Percentiles rank a stretch among this genome's conserved stretches.
phyloP scores from a whole-genome alignment of 257 asterid species.

The Nicotiana noctiflora region DNA sequence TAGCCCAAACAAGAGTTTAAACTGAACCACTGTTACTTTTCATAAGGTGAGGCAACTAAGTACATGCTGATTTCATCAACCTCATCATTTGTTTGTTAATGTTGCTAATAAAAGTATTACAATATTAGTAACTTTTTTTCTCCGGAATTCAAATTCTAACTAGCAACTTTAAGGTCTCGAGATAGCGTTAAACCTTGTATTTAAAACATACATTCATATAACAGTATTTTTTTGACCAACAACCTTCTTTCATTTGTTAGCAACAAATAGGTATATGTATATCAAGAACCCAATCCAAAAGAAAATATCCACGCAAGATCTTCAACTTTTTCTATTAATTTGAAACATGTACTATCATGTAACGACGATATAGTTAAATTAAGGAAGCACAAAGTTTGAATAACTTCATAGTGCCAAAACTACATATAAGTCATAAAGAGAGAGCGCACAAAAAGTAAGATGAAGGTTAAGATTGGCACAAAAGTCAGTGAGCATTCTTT shows the following conservation, averaged over 20 bases:
- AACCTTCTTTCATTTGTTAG: background rate
- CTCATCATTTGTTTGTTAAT: no score
- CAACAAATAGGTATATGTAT: background rate
- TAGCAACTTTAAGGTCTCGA: background rate
- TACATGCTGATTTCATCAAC: no score
- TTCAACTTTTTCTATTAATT: slow-evolving; percentile 16
- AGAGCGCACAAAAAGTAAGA: no score
- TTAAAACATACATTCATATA: background rate
- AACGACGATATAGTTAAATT: background rate
- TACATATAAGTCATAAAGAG: no score
- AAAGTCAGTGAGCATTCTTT: no score
- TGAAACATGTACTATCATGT: background rate
- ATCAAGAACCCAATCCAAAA: background rate
- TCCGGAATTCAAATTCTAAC: background rate
- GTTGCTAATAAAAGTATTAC: no score
- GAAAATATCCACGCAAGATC: slow-evolving; percentile 14
- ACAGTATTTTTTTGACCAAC: background rate
- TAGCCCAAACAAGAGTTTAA: no score
- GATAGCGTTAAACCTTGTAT: background rate
- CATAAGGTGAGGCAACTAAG: no score
- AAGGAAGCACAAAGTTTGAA: background rate
- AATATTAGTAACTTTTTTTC: no score
- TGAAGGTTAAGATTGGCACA: no score
- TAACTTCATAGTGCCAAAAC: no score
- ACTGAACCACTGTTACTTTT: no score